These are phyloP conservation scores for Colletotrichum eleusines DNA, from an alignment of 2,329 filamentous ascomycete species.

Conservation along the genomic window DNA sequence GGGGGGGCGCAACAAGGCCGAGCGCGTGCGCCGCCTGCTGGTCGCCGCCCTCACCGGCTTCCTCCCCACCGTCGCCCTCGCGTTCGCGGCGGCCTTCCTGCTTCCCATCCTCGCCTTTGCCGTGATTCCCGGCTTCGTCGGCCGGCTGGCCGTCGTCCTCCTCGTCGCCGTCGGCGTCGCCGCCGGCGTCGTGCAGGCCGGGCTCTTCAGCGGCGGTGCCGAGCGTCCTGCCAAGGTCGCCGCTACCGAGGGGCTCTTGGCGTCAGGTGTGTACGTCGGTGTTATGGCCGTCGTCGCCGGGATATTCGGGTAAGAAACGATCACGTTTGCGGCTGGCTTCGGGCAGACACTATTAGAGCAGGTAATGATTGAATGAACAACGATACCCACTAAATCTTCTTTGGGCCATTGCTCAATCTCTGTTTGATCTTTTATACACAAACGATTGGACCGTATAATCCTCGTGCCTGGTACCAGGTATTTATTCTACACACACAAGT, in stretches of 20 bases:
- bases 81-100: constrained; percentile 64
- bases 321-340: background rate
- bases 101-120: constrained; percentile 70
- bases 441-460: background rate
- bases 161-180: constrained; percentile 63
- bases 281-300: constrained; percentile 53
- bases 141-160: constrained; percentile 68
- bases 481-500: background rate
- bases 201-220: constrained; percentile 46
- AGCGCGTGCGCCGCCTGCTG: background rate
- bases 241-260: constrained; percentile 44
- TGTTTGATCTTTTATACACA: background rate
- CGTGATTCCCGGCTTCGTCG: constrained; percentile 67
- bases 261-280: constrained; percentile 50
- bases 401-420: background rate
- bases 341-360: background rate
- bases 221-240: constrained; percentile 39
- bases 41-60: constrained; percentile 18
- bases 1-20: constrained; percentile 15
- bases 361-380: background rate
- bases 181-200: constrained; percentile 47
- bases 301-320: constrained; percentile 40
- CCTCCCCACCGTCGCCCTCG: constrained; percentile 53
- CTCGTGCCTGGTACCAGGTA: background rate
- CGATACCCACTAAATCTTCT: constrained; percentile 1